Evolutionary conservation across 169 alveolate species (phyloP), one percentile per base, ranked within the genome.

Genomic region (Cryptosporidium viatorum): DNA sequence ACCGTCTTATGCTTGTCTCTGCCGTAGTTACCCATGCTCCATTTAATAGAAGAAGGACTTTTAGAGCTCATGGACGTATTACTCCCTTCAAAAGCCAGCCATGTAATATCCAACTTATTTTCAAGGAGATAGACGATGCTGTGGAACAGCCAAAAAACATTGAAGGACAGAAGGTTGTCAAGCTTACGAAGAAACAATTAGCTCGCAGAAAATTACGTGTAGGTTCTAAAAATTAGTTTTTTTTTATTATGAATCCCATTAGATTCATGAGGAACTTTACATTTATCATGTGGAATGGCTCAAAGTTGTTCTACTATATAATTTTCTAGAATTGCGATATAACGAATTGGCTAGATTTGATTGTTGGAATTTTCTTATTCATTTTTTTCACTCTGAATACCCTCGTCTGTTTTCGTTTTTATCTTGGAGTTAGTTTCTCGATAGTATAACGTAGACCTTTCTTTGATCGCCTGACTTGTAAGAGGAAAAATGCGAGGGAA

Each of bases 51-150:
- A 97, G 99, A 94, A 95, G 99, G 93, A 97, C 99, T 37, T 98
- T 95, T 95, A 96, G 99, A 86, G 99, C 99, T 26, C 99, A 98
- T 91, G 99, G 99, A 51, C 96, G 99, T 91, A 98, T 98, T 93
- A 97, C 94, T 70, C 97, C 98, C 18, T 96, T 91, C 93, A 96
- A 96, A 92, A 94, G 97, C 50, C 94, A 93, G 51, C 97, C 98
- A 5, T 96, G 98, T 91, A 97, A 96, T 91, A 93, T 96, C 71
- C 97, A 96, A 92, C 84, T 96, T 55, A 94, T 96, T 69, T 96
- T 96, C 48, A 93, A 92, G 50, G 98, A 96, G 92, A 86, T 94
- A 43, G 95, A 92, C 59, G 94, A 94, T 80, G 91, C 86, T 50
- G 97, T 95, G 16, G 95, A 94, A 59, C 92, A 95, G 89, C 95